Evolutionary conservation across 2,329 filamentous ascomycete species (phyloP), one percentile per base, ranked within the genome.

Genomic region (Rhynchosporium graminicola): DNA sequence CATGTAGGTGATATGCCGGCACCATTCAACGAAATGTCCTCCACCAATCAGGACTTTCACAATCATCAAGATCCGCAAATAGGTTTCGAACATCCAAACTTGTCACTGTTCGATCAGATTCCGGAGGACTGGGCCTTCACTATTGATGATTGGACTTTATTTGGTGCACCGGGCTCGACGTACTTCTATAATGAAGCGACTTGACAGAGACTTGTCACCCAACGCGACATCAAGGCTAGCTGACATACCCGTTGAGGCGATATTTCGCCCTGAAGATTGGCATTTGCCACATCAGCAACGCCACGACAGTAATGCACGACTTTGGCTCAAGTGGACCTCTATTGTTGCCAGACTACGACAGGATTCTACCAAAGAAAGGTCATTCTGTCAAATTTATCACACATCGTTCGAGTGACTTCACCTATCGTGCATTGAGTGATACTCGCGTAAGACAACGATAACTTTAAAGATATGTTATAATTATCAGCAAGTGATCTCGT

Each of bases 111-210:
- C 47, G 59, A 67, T 40, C 63, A 67, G 15, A 57, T 67, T 9
- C 65, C 65, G 12, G 65, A 67, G 60, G 65, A 65, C 29, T 67
- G 65, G 65, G 63, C 61, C 8, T 65, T 67, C 45, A 66, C 64
- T n/a, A 66, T 66, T 28, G 65, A 67, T 55, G 65, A 67, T 43
- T 67, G 65, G 65, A 67, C 65, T 15, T 54, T 67, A 13, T 67
- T 67, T 45, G 65, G 65, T 43, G 65, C 63, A 2, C 65, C 65
- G 10, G 64, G 64, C 29, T 66, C 64, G 6, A 66, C 64, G 3
- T 66, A 66, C 36, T 66, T 66, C 45, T 63, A 62, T 36, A 64
- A 66, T 29, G 62, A 66, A 36, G 52, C 56, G 13, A 33, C 59
- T 45, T 64, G 62, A 64, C 20, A 33, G 4, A 20, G 9, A 40